phyloP scores from a whole-genome alignment of 441 rosid species.

The Eutrema salsugineum region DNA sequence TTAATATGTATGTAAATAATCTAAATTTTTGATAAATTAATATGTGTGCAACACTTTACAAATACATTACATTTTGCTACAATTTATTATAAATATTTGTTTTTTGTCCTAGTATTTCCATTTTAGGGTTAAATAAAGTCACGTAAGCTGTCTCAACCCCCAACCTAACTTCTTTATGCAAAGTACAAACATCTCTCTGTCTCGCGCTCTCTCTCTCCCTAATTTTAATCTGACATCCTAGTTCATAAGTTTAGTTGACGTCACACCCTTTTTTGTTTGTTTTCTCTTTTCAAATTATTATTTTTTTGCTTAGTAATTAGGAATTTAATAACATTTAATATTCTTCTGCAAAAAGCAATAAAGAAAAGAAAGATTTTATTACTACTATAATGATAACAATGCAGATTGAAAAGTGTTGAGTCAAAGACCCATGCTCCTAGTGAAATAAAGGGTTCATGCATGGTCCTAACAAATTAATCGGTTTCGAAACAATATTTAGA shows the following conservation, averaged over 20 bases:
- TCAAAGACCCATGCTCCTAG: slow-evolving; percentile 12
- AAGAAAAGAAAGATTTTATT: background rate
- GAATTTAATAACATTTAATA: background rate
- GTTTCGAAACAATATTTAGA: background rate
- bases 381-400: background rate
- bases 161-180: slow-evolving; percentile 26
- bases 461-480: background rate
- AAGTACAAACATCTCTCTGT: background rate
- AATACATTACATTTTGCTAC: background rate
- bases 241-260: slow-evolving; percentile 13
- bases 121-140: slow-evolving; percentile 5
- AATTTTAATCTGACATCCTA: slow-evolving; percentile 6
- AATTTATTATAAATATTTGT: background rate
- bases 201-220: background rate
- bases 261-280: slow-evolving; percentile 1
- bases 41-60: background rate
- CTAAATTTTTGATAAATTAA: background rate
- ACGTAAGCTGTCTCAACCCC: slow-evolving; percentile 31
- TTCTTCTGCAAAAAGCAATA: slow-evolving; percentile 1
- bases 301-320: background rate
- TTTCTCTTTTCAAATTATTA: background rate
- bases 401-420: background rate
- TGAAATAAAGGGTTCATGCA: background rate
- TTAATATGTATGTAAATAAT: background rate
- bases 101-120: background rate